Base-by-base conservation (phyloP, 2,329 filamentous ascomycete genomes). In the Nigrospora oryzae region DNA sequence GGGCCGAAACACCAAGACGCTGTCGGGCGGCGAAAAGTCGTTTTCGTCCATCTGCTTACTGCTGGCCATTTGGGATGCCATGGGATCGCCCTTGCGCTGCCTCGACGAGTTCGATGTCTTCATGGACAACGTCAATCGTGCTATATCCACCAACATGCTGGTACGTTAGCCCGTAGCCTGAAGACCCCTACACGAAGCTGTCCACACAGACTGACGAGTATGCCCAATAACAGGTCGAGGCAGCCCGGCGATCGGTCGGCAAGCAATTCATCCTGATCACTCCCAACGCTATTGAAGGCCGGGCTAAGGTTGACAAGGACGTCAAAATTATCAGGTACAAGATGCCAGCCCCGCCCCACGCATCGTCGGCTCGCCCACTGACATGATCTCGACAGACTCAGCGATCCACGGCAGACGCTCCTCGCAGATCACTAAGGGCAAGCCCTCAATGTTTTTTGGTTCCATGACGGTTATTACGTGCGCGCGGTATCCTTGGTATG, bases 91-190 rank as follows among this genome's bases (percentile, higher is more conserved):
- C 1, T 84, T 98, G 49, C 81, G 93, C 44, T 98, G 93, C 59
- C 73, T 98, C 44, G 93, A 98, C 65, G 93, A 98, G 65, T 98
- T 97, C 60, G 93, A 98, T 62, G 93, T 98, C 31, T 98, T 96
- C 72, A 98, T 98, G 93, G 93, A 98, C 65, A 89, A 85, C 54
- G 88, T 97, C 47, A 98, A 98, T 64, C 82, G 93, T 49, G 88
- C 86, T 45, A 86, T 94, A 54, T 94, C 88, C 60, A 95, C 95
- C 56, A 86, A 86, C 51, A 89, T 98, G 84, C 86, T 98, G 64
- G 85, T 89, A 69, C 70, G 82, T 74, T 37, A 13, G 2, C 36
- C 34, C 5, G 34, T 36, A 36, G 15, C 7, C 15, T 28, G 23
- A 10, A 28, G 5, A 28, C 23, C 23, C 23, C 23, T 28, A 10